Conservation (phyloP, 2,329 filamentous ascomycete species). For the Fusarium nisikadoi region DNA sequence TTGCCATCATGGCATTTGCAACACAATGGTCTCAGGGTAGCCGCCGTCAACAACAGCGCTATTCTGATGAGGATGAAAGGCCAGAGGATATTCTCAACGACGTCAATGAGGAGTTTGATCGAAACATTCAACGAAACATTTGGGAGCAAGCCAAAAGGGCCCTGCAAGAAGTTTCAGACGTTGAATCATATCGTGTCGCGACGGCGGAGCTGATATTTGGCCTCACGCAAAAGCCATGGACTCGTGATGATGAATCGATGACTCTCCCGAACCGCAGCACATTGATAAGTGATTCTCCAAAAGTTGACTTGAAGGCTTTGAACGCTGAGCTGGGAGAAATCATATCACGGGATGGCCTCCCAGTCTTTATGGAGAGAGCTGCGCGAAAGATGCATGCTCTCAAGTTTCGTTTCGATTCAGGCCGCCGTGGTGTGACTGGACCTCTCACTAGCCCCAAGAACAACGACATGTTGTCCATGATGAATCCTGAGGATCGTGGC, state of each 20-base stretch:
- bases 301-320: slow-evolving; percentile 19
- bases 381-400: slow-evolving; percentile 43
- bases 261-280: not conserved
- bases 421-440: slow-evolving; percentile 22
- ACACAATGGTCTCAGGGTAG: slow-evolving; percentile 43
- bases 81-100: slow-evolving; percentile 35
- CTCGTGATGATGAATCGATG: slow-evolving; percentile 17
- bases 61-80: slow-evolving; percentile 16
- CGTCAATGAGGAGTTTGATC: slow-evolving; percentile 50
- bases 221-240: slow-evolving; percentile 49
- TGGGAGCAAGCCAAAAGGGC: slow-evolving; percentile 52
- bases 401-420: slow-evolving; percentile 39
- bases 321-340: slow-evolving; percentile 33
- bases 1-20: slow-evolving; percentile 42
- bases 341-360: slow-evolving; percentile 37
- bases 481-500: slow-evolving; percentile 44
- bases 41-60: slow-evolving; percentile 42
- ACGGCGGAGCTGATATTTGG: slow-evolving; percentile 54
- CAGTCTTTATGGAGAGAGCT: slow-evolving; percentile 39
- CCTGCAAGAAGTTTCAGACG: slow-evolving; percentile 47
- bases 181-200: slow-evolving; percentile 52
- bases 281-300: not conserved
- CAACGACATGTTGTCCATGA: not conserved
- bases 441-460: not conserved
- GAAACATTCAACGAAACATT: slow-evolving; percentile 48